Evolutionary conservation across 177 flowering plant genomes (phyloP), one percentile per base, ranked within the genome.

Genomic region (Vitis hybrid): DNA sequence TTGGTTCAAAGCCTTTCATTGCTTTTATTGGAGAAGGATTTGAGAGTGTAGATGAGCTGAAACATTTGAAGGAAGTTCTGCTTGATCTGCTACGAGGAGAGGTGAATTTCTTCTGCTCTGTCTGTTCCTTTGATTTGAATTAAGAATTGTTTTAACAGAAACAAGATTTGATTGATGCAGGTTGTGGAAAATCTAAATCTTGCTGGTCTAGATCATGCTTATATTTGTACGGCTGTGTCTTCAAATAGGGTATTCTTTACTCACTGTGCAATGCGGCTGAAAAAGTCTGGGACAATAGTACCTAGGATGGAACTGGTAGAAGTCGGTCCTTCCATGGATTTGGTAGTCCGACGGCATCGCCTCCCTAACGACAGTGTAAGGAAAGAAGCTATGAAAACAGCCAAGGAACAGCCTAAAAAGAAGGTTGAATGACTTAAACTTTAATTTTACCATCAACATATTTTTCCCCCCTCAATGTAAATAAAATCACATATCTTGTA

Each of bases 321-420:
- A 79, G 89, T 95, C 62, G 99, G 99, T 17, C 99, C 99, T 2
- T 93, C 98, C 62, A 91, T 95, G 97, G 97, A 95, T 71, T 82
- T 95, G 70, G 89, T 91, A 7, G 81, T 92, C 24, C 83, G 98
- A n/a, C 79, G 98, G 52, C 92, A 93, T 81, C 90, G 99, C 62
- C 91, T 81, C 65, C 97, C 99, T 66, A 87, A 87, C 77, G 96
- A 89, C 1, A 65, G 83, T 64, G 58, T 93, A 60, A 80, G 74
- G 76, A 95, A 89, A 78, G 91, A 88, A 79, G 94, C 97, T 28
- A 88, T 90, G 94, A 93, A 77, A 81, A 75, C 82, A 9, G 72
- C 89, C 70, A 81, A 78, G 63, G 93, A 90, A 14, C 64, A 77
- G 69, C 81, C 81, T 50, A 88, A 86, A 79, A 95, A 91, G 86